Conservation (phyloP, 169 alveolate genomes). For the Condylostoma magnum region DNA sequence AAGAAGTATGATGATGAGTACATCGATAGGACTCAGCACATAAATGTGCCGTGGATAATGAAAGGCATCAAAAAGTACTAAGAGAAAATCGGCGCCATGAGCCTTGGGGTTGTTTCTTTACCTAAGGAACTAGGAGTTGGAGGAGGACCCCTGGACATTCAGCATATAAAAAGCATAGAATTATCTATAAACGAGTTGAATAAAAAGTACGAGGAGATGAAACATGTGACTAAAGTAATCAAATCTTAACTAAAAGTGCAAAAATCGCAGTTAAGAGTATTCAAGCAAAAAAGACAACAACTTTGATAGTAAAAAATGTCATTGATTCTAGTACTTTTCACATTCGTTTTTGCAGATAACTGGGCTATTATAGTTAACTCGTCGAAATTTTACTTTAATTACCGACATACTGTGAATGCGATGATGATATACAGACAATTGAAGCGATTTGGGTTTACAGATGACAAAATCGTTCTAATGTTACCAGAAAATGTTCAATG, state of each 20-base stretch:
- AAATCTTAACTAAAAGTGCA: no score
- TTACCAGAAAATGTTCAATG: constrained; percentile 83
- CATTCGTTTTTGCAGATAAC: constrained; percentile 27
- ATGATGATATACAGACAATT: constrained; percentile 78
- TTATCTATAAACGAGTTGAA: neutral
- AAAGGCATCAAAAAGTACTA: constrained; percentile 1
- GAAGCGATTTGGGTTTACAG: constrained; percentile 82
- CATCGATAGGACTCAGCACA: neutral
- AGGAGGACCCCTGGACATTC: constrained; percentile 7
- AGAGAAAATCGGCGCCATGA: neutral
- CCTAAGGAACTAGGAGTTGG: constrained; percentile 2
- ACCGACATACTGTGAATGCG: constrained; percentile 88
- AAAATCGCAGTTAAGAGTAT: no score
- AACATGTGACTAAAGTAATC: neutral
- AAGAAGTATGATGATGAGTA: constrained; percentile 18
- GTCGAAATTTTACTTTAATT: constrained; percentile 86
- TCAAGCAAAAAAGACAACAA: no score
- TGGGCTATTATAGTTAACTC: constrained; percentile 83
- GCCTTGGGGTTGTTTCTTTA: neutral
- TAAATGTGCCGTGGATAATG: neutral
- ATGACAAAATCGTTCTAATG: constrained; percentile 81
- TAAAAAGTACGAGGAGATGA: neutral
- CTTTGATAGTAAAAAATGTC: no score
- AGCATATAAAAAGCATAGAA: neutral
- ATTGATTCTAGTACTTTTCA: neutral